These are phyloP conservation scores for Podospora pseudocomata DNA, from an alignment of 495 filamentous ascomycete species.

Conservation along the genomic window DNA sequence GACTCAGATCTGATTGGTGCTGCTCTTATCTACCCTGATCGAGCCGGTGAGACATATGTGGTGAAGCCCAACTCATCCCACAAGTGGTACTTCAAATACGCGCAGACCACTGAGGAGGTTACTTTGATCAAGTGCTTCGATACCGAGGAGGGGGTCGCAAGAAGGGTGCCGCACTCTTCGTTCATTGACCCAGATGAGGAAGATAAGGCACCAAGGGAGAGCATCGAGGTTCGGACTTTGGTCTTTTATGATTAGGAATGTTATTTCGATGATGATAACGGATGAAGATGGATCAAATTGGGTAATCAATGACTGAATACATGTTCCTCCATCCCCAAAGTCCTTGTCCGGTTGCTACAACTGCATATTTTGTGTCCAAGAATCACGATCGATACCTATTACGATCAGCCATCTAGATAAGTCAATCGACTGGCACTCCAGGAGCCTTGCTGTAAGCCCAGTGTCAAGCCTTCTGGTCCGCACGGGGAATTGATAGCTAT, in stretches of 20 bases:
- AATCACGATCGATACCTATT: too few relatives aligned
- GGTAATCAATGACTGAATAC: too few relatives aligned
- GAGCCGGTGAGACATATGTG: slow-evolving; percentile 67
- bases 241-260: slow-evolving; percentile 26
- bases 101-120: slow-evolving; percentile 58
- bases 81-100: slow-evolving; percentile 77
- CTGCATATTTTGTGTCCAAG: too few relatives aligned
- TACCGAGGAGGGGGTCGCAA: slow-evolving; percentile 52
- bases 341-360: too few relatives aligned
- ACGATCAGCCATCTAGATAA: too few relatives aligned
- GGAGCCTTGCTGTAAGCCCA: too few relatives aligned
- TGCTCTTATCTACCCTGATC: slow-evolving; percentile 68
- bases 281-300: too few relatives aligned
- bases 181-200: slow-evolving; percentile 55
- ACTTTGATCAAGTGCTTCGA: slow-evolving; percentile 71
- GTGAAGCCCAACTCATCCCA: slow-evolving; percentile 57
- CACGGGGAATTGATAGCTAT: too few relatives aligned
- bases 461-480: too few relatives aligned
- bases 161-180: slow-evolving; percentile 62
- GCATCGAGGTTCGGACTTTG: slow-evolving; percentile 55
- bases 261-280: too few relatives aligned
- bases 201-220: slow-evolving; percentile 50
- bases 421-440: too few relatives aligned
- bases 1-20: slow-evolving; percentile 66
- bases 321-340: too few relatives aligned